Evolutionary conservation across 108 stramenopile species (phyloP).

Genomic region (Stephanodiscus minutulus): DNA sequence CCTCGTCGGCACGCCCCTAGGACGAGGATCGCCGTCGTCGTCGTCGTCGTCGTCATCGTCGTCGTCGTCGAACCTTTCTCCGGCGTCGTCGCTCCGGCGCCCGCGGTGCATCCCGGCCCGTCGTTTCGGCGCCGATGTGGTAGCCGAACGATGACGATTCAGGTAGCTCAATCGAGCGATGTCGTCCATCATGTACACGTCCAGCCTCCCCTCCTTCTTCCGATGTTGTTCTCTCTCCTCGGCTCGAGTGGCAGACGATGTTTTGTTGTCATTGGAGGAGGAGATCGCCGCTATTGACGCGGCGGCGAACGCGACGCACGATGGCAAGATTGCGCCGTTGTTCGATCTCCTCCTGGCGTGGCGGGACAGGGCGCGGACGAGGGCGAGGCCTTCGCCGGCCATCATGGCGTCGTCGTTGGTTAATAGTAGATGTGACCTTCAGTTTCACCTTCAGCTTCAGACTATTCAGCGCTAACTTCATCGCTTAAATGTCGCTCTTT

Average conservation of each 20-base stretch:
- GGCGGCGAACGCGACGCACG: constrained; percentile 7
- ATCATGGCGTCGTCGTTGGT: background rate
- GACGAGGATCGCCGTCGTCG: constrained; percentile 24
- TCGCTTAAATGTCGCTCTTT: too few species aligned
- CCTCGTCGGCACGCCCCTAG: constrained; percentile 61
- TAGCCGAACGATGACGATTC: constrained; percentile 24
- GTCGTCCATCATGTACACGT: constrained; percentile 69
- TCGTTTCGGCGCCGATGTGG: background rate
- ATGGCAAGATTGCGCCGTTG: constrained; percentile 14
- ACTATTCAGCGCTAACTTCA: too few species aligned
- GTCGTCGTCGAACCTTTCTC: background rate
- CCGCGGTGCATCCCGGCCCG: background rate
- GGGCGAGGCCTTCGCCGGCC: background rate
- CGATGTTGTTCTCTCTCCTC: constrained; percentile 1
- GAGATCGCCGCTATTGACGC: background rate
- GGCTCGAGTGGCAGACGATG: constrained; percentile 5
- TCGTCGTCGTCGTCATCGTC: constrained; percentile 2
- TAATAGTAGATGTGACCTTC: too few species aligned
- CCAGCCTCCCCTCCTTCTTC: constrained; percentile 11
- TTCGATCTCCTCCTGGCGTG: constrained; percentile 53
- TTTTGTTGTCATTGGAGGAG: background rate
- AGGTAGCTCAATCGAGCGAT: constrained; percentile 70
- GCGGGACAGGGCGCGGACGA: constrained; percentile 32
- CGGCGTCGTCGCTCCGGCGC: constrained; percentile 3
- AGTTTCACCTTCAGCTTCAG: too few species aligned